Base-by-base conservation (phyloP, 2,329 filamentous ascomycete species). In the Bisporella sp. region DNA sequence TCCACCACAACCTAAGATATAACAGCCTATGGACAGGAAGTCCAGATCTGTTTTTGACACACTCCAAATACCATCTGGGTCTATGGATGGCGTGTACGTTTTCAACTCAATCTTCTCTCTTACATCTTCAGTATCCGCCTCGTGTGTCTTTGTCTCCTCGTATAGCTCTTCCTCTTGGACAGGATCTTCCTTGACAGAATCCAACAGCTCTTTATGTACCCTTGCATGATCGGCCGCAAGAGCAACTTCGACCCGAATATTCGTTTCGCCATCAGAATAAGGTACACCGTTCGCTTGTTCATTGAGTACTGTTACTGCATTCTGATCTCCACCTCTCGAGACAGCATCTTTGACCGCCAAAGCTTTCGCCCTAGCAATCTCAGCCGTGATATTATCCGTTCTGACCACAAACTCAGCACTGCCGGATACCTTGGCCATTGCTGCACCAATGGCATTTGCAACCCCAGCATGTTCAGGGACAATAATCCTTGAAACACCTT, bases 361-460 rank as follows among this genome's bases (percentile, higher is more conserved):
- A 11, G 44, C 28, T 29, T 55, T 54, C 5, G 50, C 52, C 29
- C 54, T 52, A 13, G 56, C 55, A 5, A 52, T 47, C 21, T 21
- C 21, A 21, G 21, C 21, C 21, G 21, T 21, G 21, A 21, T 21
- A 3, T 21, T 21, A 21, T 21, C 21, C 21, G 21, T 21, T 21
- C 21, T 21, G 21, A 21, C 21, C 21, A 62, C 56, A 4, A 55
- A 54, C 37, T 62, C 60, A 11, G 59, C 50, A 11, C 51, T 53
- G 3, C 58, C 59, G n/a, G 54, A 47, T 21, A 61, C 49, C 45
- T 59, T 59, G 53, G 41, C 67, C 58, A 55, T 71, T 62, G 79
- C 79, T 1, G 79, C 78, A 3, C 79, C 79, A 2, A 82, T 74
- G 0, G 79, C 78, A 59, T 82, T 82, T 3, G 78, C 78, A 1